These are phyloP conservation scores for Hygrophorus russula DNA, from an alignment of 768 basidiomycete species.

Conservation along the genomic window DNA sequence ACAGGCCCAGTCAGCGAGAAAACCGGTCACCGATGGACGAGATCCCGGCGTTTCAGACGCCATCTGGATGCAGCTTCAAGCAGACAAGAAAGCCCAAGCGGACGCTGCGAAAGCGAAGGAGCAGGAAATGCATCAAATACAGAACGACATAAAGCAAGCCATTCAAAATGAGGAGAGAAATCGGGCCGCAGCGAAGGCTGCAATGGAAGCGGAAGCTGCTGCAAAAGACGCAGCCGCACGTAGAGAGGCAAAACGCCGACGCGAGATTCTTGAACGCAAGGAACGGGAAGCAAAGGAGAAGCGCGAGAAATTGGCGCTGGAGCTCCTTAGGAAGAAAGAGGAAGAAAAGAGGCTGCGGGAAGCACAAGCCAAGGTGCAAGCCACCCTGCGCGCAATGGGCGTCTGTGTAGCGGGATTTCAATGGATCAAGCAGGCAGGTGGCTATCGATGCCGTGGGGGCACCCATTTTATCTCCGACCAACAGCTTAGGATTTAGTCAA, in stretches of 20 bases:
- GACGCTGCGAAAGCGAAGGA: conserved; percentile 14
- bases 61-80: conserved; percentile 39
- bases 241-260: conserved; percentile 9
- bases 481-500: conserved; percentile 15
- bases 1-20: background rate
- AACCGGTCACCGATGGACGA: conserved; percentile 16
- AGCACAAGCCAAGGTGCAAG: conserved; percentile 32
- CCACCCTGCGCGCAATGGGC: conserved; percentile 33
- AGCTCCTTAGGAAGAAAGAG: conserved; percentile 12
- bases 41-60: conserved; percentile 45
- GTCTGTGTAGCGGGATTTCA: conserved; percentile 33
- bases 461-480: conserved; percentile 24
- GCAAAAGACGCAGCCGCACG: conserved; percentile 17
- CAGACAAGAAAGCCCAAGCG: conserved; percentile 22
- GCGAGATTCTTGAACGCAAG: conserved; percentile 16
- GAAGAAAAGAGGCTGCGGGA: conserved; percentile 21
- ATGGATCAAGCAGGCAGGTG: conserved; percentile 29
- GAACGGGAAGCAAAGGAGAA: conserved; percentile 13
- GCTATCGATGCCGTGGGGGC: conserved; percentile 38
- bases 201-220: conserved; percentile 10
- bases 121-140: conserved; percentile 13
- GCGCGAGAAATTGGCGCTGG: background rate
- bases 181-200: conserved; percentile 11
- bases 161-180: conserved; percentile 9
- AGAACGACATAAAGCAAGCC: conserved; percentile 9